These are phyloP conservation scores for Epichloe coenophiala DNA, from an alignment of 2,329 filamentous ascomycete genomes.

Conservation along the genomic window DNA sequence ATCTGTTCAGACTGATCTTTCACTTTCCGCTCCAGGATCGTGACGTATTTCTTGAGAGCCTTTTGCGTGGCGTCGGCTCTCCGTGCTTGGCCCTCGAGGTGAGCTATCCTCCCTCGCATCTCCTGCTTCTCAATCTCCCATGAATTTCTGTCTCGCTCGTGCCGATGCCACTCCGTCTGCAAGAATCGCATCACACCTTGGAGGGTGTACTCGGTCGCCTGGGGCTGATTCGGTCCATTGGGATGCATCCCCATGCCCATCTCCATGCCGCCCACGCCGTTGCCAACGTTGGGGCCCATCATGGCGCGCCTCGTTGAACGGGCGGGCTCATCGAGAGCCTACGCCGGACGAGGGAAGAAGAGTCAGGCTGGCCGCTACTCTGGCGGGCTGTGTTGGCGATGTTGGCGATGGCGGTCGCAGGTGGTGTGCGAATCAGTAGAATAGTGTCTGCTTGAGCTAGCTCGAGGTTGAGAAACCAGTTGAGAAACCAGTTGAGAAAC, in stretches of 20 bases:
- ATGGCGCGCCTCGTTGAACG: slow-evolving; percentile 22
- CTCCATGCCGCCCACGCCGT: slow-evolving; percentile 33
- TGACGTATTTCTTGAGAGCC: slow-evolving; percentile 78
- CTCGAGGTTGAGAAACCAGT: not conserved
- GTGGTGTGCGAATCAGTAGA: not conserved
- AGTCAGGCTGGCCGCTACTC: slow-evolving; percentile 7
- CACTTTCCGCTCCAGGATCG: slow-evolving; percentile 77
- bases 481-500: too few species aligned
- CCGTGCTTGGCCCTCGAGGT: slow-evolving; percentile 77
- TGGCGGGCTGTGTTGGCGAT: not conserved
- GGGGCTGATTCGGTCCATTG: slow-evolving; percentile 36
- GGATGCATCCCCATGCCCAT: slow-evolving; percentile 33
- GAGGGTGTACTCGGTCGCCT: slow-evolving; percentile 48
- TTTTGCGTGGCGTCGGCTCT: slow-evolving; percentile 82
- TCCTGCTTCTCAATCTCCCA: slow-evolving; percentile 99
- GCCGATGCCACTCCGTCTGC: slow-evolving; percentile 97
- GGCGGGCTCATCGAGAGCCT: slow-evolving; percentile 24
- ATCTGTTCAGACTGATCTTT: slow-evolving; percentile 67
- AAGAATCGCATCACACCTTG: slow-evolving; percentile 95
- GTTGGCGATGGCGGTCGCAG: not conserved
- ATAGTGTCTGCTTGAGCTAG: not conserved
- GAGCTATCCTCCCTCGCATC: slow-evolving; percentile 95
- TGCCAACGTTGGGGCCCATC: slow-evolving; percentile 30
- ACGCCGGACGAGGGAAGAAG: slow-evolving; percentile 10
- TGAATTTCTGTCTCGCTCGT: slow-evolving; percentile 92